Conservation (phyloP, 257 asterid species). For the Phtheirospermum japonicum region DNA sequence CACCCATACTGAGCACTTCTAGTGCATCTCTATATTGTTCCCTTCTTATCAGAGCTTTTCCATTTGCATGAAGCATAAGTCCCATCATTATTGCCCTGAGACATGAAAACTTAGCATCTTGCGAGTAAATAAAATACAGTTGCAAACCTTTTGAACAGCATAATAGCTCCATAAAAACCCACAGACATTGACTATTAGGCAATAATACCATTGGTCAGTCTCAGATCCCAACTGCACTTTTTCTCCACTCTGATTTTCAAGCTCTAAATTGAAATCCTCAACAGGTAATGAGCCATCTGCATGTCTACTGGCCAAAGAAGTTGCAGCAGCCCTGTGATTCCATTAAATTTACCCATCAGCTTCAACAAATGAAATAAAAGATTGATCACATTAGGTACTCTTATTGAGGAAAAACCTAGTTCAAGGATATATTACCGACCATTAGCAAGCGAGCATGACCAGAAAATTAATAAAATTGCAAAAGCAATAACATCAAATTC, state of each 20-base stretch:
- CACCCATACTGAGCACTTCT: slow-evolving; percentile 95
- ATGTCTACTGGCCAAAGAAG: slow-evolving; percentile 72
- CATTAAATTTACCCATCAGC: too few species aligned
- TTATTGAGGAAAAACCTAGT: slow-evolving; percentile 12
- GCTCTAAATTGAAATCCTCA: slow-evolving; percentile 86
- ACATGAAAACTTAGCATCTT: too few species aligned
- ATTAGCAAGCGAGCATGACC: neutral
- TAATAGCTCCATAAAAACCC: too few species aligned
- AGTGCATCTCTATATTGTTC: slow-evolving; percentile 71
- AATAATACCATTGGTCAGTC: slow-evolving; percentile 67
- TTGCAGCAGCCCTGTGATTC: slow-evolving; percentile 68
- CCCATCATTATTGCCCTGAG: slow-evolving; percentile 90
- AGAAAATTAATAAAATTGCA: slow-evolving; percentile 2
- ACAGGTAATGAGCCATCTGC: slow-evolving; percentile 87
- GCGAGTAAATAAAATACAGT: too few species aligned
- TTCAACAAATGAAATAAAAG: neutral
- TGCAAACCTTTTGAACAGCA: too few species aligned
- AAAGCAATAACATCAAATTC: slow-evolving; percentile 9
- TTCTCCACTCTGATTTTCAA: slow-evolving; percentile 93
- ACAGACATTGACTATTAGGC: too few species aligned
- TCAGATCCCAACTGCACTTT: slow-evolving; percentile 82
- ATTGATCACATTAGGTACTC: slow-evolving; percentile 11
- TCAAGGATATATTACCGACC: neutral
- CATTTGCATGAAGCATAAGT: slow-evolving; percentile 92
- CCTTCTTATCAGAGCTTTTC: slow-evolving; percentile 61